A percentile compares a stretch with the other conserved stretches of the same genome.
Evolutionary conservation across 352 stramenopile genomes (phyloP).

Genomic region (Pythium graminicola): DNA sequence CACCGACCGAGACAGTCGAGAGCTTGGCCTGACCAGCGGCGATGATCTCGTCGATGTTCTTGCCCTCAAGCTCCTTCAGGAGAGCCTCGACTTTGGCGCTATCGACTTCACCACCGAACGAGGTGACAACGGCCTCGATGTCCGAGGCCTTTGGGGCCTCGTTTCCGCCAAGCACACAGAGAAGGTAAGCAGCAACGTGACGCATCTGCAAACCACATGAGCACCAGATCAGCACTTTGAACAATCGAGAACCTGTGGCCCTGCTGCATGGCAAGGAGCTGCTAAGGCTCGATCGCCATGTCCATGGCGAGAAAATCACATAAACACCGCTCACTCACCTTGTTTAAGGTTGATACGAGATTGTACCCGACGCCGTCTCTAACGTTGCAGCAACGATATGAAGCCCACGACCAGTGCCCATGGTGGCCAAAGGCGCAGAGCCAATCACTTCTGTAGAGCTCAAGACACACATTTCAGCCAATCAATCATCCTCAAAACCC

Average conservation of each 20-base stretch:
- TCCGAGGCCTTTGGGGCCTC: slow-evolving; percentile 61
- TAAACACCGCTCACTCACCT: slow-evolving; percentile 40
- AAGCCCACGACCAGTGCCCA: slow-evolving; percentile 13
- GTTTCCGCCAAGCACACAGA: slow-evolving; percentile 84
- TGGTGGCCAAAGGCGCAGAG: slow-evolving; percentile 51
- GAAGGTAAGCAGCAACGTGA: slow-evolving; percentile 90
- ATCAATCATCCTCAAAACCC: neutral
- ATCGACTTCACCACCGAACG: slow-evolving; percentile 78
- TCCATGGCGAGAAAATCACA: no score
- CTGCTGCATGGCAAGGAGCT: neutral
- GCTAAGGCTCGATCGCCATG: no score
- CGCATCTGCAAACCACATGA: slow-evolving; percentile 54
- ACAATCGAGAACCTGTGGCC: neutral
- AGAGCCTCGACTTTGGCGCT: slow-evolving; percentile 72
- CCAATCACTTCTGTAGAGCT: slow-evolving; percentile 60
- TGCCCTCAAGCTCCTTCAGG: slow-evolving; percentile 85
- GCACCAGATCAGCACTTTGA: neutral
- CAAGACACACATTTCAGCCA: slow-evolving; percentile 22
- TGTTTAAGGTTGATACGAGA: slow-evolving; percentile 87
- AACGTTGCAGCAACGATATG: slow-evolving; percentile 37
- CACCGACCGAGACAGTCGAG: slow-evolving; percentile 66
- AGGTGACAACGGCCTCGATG: slow-evolving; percentile 78
- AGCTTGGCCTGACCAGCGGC: slow-evolving; percentile 82
- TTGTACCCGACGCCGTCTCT: slow-evolving; percentile 77
- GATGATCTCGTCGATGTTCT: slow-evolving; percentile 85